phyloP scores from a whole-genome alignment of 352 stramenopile genomes.

The Phytopythium mirpurense region DNA sequence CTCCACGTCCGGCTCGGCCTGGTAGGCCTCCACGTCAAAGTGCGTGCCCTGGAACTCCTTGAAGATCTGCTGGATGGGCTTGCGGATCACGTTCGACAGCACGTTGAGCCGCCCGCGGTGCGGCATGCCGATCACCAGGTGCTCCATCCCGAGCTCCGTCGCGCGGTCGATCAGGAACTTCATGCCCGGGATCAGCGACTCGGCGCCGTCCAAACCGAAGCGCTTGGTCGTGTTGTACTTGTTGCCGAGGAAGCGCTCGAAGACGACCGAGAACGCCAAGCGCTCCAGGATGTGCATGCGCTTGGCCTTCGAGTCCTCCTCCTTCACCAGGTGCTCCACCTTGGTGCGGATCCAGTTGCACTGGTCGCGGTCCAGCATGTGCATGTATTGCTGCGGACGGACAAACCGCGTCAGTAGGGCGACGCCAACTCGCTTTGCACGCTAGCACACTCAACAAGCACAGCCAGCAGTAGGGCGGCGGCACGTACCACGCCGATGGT shows the following conservation, averaged over 20 bases:
- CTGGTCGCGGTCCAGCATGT: constrained; percentile 95
- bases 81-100: constrained; percentile 97
- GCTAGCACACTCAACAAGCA: no score
- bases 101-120: constrained; percentile 97
- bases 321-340: constrained; percentile 70
- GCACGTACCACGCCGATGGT: constrained; percentile 90
- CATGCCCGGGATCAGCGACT: constrained; percentile 93
- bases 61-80: constrained; percentile 97
- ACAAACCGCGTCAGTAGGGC: not conserved
- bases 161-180: constrained; percentile 96
- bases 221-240: constrained; percentile 99
- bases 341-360: constrained; percentile 97
- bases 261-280: constrained; percentile 97
- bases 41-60: constrained; percentile 95
- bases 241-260: constrained; percentile 96
- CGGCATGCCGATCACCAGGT: constrained; percentile 98
- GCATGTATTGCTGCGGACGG: constrained; percentile 94
- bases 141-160: constrained; percentile 93
- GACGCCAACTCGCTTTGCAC: no score
- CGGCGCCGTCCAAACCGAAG: constrained; percentile 96
- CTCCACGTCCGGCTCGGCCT: constrained; percentile 49
- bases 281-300: constrained; percentile 96
- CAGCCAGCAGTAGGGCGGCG: not conserved
- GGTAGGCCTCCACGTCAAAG: constrained; percentile 91
- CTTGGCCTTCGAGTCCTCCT: constrained; percentile 86